Evolutionary conservation across 1,284 basidiomycete genomes (phyloP), one percentile per base, ranked within the genome.

Genomic region (Erythrobasidium hasegawianum): DNA sequence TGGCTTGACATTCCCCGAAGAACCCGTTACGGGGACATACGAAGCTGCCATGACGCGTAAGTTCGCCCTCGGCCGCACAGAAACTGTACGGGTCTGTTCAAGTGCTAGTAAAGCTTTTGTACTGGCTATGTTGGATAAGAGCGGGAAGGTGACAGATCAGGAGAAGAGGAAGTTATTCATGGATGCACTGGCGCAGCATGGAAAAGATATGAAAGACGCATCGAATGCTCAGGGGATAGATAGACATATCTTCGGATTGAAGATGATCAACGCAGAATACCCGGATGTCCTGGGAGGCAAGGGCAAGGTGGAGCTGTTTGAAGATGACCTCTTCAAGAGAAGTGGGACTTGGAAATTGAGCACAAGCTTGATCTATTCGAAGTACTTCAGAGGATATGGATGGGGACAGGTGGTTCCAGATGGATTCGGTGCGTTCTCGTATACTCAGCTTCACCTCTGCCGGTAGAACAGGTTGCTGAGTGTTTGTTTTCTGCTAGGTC

Each of bases 1-100:
- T 76, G 84, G 81, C 69, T 83, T 73, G 20, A 75, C 73, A 0
- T 56, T 54, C 38, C 62, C 62, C 18, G 57, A 69, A 50, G 58
- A 38, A n/a, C 64, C 56, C 7, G 45, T 66, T 2, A 59, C 59
- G 22, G 68, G 59, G 11, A 67, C 65, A 14, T 95, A 95, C 76
- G 92, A 95, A 77, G 87, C 90, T 59, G 91, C 91, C 18, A 86
- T 88, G 71, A 90, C 89, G 22, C 82, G 91, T 27, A 83, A 82
- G 75, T 95, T 89, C 78, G 83, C 84, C 77, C 90, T 90, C 75
- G 91, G 91, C 11, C 82, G 91, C 14, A 95, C 91, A 49, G 92
- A 95, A 79, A 86, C 87, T 29, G 89, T 95, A 68, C 82, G 92
- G 2, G 87, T 90, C 62, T 85, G 89, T 26, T 85, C 83, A 22